A percentile compares a stretch with the other conserved stretches of the same genome.
Evolutionary conservation across 371 early-diverging fungal species (phyloP).

Genomic region (Actinomortierella wolfii): DNA sequence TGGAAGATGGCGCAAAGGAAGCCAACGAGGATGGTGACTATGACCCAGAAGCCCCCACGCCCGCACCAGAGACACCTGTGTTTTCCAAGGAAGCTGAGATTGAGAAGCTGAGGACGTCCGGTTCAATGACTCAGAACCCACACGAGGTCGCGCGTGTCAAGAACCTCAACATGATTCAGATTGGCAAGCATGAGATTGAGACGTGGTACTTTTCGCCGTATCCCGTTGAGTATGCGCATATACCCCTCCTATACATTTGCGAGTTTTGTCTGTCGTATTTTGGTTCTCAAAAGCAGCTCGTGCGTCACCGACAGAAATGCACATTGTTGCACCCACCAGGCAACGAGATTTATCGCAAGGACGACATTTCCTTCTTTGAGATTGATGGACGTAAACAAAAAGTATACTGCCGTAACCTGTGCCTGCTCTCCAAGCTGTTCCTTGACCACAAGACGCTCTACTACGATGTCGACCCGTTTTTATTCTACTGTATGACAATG

Average conservation of each 20-base stretch:
- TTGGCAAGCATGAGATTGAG: conserved; percentile 94
- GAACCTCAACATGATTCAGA: conserved; percentile 90
- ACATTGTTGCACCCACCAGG: conserved; percentile 93
- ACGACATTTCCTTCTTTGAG: conserved; percentile 90
- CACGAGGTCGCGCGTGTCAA: conserved; percentile 93
- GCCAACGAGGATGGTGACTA: conserved; percentile 55
- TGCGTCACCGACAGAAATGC: conserved; percentile 81
- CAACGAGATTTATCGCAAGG: conserved; percentile 89
- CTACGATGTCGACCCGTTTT: conserved; percentile 99
- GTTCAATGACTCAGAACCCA: conserved; percentile 95
- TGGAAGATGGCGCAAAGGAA: conserved; percentile 35
- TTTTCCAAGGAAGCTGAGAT: conserved; percentile 90
- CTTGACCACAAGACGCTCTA: conserved; percentile 99
- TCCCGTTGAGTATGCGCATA: conserved; percentile 80
- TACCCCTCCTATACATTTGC: conserved; percentile 86
- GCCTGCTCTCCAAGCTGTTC: conserved; percentile 94
- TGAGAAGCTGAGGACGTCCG: conserved; percentile 87
- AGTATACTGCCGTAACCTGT: conserved; percentile 89
- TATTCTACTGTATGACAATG: conserved; percentile 96
- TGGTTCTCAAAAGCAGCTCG: conserved; percentile 64
- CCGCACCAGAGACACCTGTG: conserved; percentile 23
- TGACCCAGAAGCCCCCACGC: conserved; percentile 39
- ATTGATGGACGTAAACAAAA: conserved; percentile 92
- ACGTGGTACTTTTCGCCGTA: conserved; percentile 99
- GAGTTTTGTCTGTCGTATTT: conserved; percentile 93